Evolutionary conservation across 192 early-diverging fungal species (phyloP).

Genomic region (Anaeromyces robustus): DNA sequence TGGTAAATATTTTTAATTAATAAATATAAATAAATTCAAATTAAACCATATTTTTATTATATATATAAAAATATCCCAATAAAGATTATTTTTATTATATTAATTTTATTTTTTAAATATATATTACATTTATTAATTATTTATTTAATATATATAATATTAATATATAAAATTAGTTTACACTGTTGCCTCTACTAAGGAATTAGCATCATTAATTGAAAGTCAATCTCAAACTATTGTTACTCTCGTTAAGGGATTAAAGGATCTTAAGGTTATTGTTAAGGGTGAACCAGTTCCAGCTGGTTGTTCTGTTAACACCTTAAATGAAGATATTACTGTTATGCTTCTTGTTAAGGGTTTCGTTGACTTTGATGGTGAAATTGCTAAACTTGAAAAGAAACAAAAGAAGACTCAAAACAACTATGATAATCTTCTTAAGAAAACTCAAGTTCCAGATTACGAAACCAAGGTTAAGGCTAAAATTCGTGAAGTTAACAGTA

Average conservation of each 20-base stretch:
- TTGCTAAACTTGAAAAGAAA: constrained; percentile 64
- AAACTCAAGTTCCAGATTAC: constrained; percentile 53
- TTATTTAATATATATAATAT: constrained; percentile 1
- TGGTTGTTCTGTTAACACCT: constrained; percentile 57
- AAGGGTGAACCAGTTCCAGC: constrained; percentile 40
- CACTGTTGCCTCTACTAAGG: constrained; percentile 29
- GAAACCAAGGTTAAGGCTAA: constrained; percentile 6
- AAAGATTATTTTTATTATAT: too few relatives aligned
- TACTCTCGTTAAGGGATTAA: constrained; percentile 58
- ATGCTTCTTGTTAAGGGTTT: constrained; percentile 57
- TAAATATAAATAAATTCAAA: too few relatives aligned
- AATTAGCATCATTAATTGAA: constrained; percentile 25
- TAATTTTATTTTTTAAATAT: constrained; percentile 6
- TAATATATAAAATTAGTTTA: constrained; percentile 25
- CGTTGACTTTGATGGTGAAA: constrained; percentile 71
- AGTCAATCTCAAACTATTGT: constrained; percentile 45
- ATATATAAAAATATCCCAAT: too few relatives aligned
- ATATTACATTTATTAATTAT: too few relatives aligned
- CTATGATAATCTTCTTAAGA: constrained; percentile 40
- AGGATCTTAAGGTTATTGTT: constrained; percentile 43
- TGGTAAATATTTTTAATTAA: constrained; percentile 14
- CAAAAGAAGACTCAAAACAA: constrained; percentile 32
- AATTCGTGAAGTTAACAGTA: constrained; percentile 2
- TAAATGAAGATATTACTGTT: constrained; percentile 55
- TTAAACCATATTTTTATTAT: too few relatives aligned